phyloP scores from a whole-genome alignment of 2,329 filamentous ascomycete genomes.

The Pyrenochaeta sp. region DNA sequence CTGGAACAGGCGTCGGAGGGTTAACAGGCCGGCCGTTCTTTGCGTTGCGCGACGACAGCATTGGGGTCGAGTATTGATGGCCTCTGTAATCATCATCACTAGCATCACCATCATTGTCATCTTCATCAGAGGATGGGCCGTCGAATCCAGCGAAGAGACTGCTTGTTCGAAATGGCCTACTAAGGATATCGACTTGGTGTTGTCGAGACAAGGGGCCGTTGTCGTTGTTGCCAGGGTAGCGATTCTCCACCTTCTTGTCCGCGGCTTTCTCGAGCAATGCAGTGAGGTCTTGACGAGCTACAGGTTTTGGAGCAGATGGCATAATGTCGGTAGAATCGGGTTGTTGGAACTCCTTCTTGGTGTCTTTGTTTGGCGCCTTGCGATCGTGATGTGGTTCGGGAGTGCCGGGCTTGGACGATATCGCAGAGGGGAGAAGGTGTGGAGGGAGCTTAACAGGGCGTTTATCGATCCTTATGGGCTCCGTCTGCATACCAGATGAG shows the following conservation, averaged over 20 bases:
- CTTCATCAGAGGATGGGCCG: slow-evolving; percentile 63
- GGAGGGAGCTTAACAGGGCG: slow-evolving; percentile 77
- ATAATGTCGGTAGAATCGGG: slow-evolving; percentile 16
- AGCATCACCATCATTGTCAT: slow-evolving; percentile 67
- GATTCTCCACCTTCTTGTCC: slow-evolving; percentile 61
- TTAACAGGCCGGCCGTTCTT: slow-evolving; percentile 56
- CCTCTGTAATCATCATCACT: slow-evolving; percentile 69
- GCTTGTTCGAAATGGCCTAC: slow-evolving; percentile 77
- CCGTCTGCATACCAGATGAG: slow-evolving; percentile 79
- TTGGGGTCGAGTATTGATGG: slow-evolving; percentile 54
- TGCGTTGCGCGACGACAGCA: slow-evolving; percentile 55
- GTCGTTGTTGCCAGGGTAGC: slow-evolving; percentile 82
- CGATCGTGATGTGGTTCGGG: slow-evolving; percentile 36
- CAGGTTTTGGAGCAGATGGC: slow-evolving; percentile 21
- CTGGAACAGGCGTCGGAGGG: slow-evolving; percentile 53
- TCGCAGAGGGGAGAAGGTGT: slow-evolving; percentile 80
- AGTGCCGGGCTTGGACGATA: slow-evolving; percentile 63
- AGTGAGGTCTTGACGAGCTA: slow-evolving; percentile 41
- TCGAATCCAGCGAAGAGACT: slow-evolving; percentile 90
- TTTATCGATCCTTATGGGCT: slow-evolving; percentile 86
- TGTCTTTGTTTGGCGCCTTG: slow-evolving; percentile 2
- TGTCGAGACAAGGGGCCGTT: slow-evolving; percentile 73
- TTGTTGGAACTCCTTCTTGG: slow-evolving; percentile 26
- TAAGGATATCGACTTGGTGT: slow-evolving; percentile 65
- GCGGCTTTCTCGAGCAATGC: slow-evolving; percentile 39